Percentiles rank a stretch among this genome's conserved stretches.
Evolutionary conservation across 2,329 filamentous ascomycete species (phyloP).

Genomic region (Tolypocladium paradoxum): DNA sequence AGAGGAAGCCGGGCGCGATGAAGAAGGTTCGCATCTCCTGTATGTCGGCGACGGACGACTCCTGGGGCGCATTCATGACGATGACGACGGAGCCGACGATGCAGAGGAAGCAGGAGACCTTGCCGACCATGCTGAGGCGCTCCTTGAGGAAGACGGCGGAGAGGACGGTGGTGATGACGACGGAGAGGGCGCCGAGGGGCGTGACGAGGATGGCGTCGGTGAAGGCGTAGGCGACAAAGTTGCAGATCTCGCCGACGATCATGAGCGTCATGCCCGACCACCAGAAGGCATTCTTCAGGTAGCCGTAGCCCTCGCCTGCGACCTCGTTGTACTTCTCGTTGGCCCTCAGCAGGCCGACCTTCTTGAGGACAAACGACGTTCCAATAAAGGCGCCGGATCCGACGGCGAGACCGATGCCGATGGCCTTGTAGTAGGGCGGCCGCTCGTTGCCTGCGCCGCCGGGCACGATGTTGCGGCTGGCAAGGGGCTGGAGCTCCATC

Average conservation of each 20-base stretch:
- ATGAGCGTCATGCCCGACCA: conserved; percentile 94
- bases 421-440: conserved; percentile 60
- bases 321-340: conserved; percentile 96
- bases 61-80: conserved; percentile 80
- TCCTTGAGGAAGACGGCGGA: conserved; percentile 96
- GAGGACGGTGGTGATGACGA: conserved; percentile 83
- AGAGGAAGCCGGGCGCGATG: conserved; percentile 75
- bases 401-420: conserved; percentile 79
- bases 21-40: conserved; percentile 88
- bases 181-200: conserved; percentile 78
- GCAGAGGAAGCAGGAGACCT: conserved; percentile 90
- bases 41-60: conserved; percentile 77
- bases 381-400: conserved; percentile 89
- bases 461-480: not conserved
- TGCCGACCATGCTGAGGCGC: conserved; percentile 86
- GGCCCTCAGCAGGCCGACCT: conserved; percentile 78
- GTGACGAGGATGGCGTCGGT: conserved; percentile 94
- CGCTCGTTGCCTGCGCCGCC: conserved; percentile 15
- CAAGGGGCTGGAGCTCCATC: not conserved
- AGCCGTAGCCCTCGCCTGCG: conserved; percentile 92
- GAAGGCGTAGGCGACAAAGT: conserved; percentile 94
- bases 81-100: conserved; percentile 91
- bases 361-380: conserved; percentile 90
- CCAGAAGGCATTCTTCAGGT: conserved; percentile 91
- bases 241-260: conserved; percentile 94